Evolutionary conservation across 805 yeast species (phyloP).

Genomic region (Myxozyma nipponensis): DNA sequence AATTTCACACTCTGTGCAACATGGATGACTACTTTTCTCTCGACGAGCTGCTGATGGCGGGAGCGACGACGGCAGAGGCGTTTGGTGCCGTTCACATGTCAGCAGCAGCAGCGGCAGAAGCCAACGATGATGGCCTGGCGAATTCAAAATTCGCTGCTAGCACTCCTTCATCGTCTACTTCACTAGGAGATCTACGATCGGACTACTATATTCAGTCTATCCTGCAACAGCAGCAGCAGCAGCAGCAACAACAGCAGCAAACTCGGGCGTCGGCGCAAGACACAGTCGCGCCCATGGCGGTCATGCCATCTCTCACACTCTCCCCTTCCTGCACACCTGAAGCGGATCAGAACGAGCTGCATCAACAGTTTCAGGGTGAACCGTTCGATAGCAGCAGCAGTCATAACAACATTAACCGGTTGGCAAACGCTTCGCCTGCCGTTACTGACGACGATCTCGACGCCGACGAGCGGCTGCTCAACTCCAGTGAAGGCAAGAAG

Average conservation of each 20-base stretch:
- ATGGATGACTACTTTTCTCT: background rate
- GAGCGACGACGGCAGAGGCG: background rate
- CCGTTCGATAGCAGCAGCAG: background rate
- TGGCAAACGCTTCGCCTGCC: background rate
- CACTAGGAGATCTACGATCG: background rate
- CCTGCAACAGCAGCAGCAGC: background rate
- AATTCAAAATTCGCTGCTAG: too few relatives aligned
- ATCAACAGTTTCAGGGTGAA: background rate
- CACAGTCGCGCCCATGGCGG: background rate
- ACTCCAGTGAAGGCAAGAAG: slow-evolving; percentile 32
- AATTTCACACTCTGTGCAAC: too few relatives aligned
- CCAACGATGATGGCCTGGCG: background rate
- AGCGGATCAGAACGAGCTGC: background rate
- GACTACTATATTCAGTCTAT: background rate
- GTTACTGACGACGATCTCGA: slow-evolving; percentile 16
- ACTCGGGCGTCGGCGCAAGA: background rate
- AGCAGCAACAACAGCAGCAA: background rate
- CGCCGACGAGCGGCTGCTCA: slow-evolving; percentile 35
- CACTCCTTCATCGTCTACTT: too few relatives aligned
- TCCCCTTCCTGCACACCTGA: background rate
- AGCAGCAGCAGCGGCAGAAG: background rate
- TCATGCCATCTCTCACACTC: background rate
- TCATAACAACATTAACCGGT: background rate
- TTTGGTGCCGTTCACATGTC: background rate
- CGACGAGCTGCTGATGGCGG: background rate